Percentiles rank a stretch among this genome's conserved stretches.
These are phyloP conservation scores for Pythium brachiatum DNA, from an alignment of 352 stramenopile genomes.

Conservation along the genomic window DNA sequence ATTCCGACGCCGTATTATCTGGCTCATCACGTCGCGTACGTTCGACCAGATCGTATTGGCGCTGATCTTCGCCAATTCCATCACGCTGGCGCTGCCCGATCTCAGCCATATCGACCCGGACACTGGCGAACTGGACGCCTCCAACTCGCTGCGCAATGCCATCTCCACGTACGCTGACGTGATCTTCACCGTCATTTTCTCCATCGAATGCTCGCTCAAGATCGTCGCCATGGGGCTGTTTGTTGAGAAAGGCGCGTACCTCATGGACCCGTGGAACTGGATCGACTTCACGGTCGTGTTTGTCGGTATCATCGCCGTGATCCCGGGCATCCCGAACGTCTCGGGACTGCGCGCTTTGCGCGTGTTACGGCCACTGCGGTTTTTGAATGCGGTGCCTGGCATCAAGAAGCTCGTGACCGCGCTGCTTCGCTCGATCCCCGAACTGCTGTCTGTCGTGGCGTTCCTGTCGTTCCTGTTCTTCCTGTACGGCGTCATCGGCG, in stretches of 20 bases:
- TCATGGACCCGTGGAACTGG: slow-evolving; percentile 87
- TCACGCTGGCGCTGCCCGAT: slow-evolving; percentile 74
- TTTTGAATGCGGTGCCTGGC: slow-evolving; percentile 43
- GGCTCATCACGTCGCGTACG: slow-evolving; percentile 42
- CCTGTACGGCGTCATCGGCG: slow-evolving; percentile 70
- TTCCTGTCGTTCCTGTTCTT: slow-evolving; percentile 55
- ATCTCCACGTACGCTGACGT: slow-evolving; percentile 46
- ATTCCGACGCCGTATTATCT: slow-evolving; percentile 43
- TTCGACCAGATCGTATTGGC: slow-evolving; percentile 78
- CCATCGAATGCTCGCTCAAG: slow-evolving; percentile 85
- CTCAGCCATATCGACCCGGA: slow-evolving; percentile 39
- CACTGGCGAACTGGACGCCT: slow-evolving; percentile 31
- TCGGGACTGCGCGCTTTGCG: slow-evolving; percentile 38
- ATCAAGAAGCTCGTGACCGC: slow-evolving; percentile 64
- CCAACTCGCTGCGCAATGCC: slow-evolving; percentile 42
- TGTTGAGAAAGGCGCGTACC: slow-evolving; percentile 56
- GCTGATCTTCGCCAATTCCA: slow-evolving; percentile 77
- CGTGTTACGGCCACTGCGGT: slow-evolving; percentile 40
- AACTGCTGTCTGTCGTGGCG: slow-evolving; percentile 48
- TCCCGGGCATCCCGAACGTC: slow-evolving; percentile 44
- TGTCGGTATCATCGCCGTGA: slow-evolving; percentile 45
- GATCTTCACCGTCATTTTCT: slow-evolving; percentile 67
- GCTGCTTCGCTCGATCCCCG: slow-evolving; percentile 45
- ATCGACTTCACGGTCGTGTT: slow-evolving; percentile 89
- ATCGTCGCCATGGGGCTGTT: slow-evolving; percentile 83